Base-by-base conservation (phyloP, 192 early-diverging fungal genomes). In the Mortierella alpina region DNA sequence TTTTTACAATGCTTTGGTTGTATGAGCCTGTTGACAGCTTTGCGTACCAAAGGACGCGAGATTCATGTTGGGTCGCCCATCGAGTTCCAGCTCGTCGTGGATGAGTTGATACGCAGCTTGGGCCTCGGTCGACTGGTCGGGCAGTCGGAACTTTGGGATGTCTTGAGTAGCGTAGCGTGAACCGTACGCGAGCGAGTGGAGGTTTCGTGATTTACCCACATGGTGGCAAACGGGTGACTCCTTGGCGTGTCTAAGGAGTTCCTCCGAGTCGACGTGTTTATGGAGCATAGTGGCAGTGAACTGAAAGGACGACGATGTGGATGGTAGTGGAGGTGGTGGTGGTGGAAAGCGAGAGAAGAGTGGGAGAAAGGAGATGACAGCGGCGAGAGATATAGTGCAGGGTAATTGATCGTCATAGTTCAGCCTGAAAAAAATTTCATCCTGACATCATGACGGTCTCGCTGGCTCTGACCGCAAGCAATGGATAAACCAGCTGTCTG, bases 11-110 rank as follows among this genome's bases (percentile, higher is more conserved):
- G 31, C 31, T 31, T 31, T 31, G 31, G 3, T 31, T 31, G 31
- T 31, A 3, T 31, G 31, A 31, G 31, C 31, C 31, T 31, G 3
- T 31, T 31, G 31, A 31, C 31, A 31, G 31, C 1, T 31, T 31
- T 8, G 14, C 72, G 59, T 31, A 73, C 72, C 72, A 23, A 86
- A 95, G 42, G 89, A 89, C 1, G 93, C 93, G 68, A 93, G 83
- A 85, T 94, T 95, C 66, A 92, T 85, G 59, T 84, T 83, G 51
- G 95, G 95, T 55, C 91, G 91, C 48, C 93, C 93, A 68, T 96
- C 95, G 50, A 95, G 84, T 79, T 90, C 87, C 5, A 94, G 82
- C 73, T 92, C 87, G 70, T 94, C 93, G 66, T 93, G 90, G 78
- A 94, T 88, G 53, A 94, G 72, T 77, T 92, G 93, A 81, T 92